These are phyloP conservation scores for Erigeron canadensis DNA, from an alignment of 129 eudicot genomes.

Conservation along the genomic window DNA sequence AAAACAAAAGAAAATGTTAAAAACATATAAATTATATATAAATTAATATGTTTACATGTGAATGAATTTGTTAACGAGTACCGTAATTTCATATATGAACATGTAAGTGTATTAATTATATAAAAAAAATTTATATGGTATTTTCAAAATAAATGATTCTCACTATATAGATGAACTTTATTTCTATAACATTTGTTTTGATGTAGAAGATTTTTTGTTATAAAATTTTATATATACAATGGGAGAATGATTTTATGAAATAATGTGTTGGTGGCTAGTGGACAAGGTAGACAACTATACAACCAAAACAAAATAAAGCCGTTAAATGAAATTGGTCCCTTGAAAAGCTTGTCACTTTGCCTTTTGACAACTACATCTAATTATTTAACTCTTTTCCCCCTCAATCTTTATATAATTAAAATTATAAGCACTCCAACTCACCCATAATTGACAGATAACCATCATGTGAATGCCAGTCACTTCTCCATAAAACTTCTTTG, in stretches of 20 bases:
- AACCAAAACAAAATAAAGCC: constrained; percentile 40
- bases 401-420: constrained; percentile 27
- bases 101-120: no score
- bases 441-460: constrained; percentile 73
- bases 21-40: no score
- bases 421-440: constrained; percentile 50
- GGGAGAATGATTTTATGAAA: constrained; percentile 18
- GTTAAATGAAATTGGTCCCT: constrained; percentile 51
- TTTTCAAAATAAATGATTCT: no score
- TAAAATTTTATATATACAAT: no score
- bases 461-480: constrained; percentile 56
- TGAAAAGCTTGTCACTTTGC: constrained; percentile 54
- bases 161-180: no score
- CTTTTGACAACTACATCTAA: constrained; percentile 49
- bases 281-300: constrained; percentile 57
- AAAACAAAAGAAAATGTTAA: no score
- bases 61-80: no score
- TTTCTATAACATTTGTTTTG: no score
- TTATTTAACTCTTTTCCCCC: constrained; percentile 29
- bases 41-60: no score
- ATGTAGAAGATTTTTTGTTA: no score
- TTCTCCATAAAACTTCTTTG: constrained; percentile 24
- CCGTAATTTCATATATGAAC: no score
- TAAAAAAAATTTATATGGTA: no score
- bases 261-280: constrained; percentile 35